Evolutionary conservation across 148 eudicot genomes (phyloP).

Genomic region (Vaccinium macrocarpon): DNA sequence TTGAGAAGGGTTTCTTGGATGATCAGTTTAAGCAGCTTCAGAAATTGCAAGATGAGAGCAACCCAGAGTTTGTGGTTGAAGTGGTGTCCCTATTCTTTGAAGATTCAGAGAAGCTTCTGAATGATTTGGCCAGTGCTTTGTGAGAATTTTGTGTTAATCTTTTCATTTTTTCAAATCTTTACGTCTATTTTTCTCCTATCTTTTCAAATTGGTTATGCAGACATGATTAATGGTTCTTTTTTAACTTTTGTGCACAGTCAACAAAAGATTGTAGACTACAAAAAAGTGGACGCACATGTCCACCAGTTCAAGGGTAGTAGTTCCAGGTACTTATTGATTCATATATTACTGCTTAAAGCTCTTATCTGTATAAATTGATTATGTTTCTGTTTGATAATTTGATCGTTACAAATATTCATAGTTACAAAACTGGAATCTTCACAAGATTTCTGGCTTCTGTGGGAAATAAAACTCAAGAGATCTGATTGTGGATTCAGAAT

Average conservation of each 20-base stretch:
- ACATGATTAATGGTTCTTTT: background rate
- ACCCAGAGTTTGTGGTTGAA: constrained; percentile 76
- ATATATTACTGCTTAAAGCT: background rate
- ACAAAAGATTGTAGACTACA: constrained; percentile 61
- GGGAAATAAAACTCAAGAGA: background rate
- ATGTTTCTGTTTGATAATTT: background rate
- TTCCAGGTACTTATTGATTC: constrained; percentile 51
- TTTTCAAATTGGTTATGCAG: background rate
- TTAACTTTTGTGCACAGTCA: constrained; percentile 28
- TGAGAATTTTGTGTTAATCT: constrained; percentile 20
- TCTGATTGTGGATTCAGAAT: background rate
- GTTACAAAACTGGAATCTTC: background rate
- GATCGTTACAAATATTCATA: background rate
- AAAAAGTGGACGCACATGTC: constrained; percentile 65
- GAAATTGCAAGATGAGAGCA: constrained; percentile 75
- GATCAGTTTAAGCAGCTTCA: constrained; percentile 69
- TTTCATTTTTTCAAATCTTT: no score
- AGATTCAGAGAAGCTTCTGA: constrained; percentile 68
- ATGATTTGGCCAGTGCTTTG: constrained; percentile 53
- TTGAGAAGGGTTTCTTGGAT: constrained; percentile 55
- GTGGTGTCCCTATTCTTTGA: constrained; percentile 68
- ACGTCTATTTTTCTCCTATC: background rate
- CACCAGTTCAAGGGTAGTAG: constrained; percentile 93
- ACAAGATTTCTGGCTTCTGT: background rate
- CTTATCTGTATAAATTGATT: background rate